Conservation (phyloP, 192 early-diverging fungal species). For the Backusella mclennaniae region DNA sequence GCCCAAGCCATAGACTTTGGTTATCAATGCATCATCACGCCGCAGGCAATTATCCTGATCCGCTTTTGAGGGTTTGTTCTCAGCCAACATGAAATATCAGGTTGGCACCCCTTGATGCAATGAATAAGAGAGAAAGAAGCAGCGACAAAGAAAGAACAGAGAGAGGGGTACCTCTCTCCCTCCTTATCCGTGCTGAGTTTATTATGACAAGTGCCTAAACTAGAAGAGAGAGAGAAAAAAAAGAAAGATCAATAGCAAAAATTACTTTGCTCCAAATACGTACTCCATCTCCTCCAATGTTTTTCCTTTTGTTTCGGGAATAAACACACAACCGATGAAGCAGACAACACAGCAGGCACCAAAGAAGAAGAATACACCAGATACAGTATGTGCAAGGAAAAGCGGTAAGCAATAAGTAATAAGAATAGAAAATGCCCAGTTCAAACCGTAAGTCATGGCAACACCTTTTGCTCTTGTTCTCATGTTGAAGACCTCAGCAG, state of each 20-base stretch:
- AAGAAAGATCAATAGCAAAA: not conserved
- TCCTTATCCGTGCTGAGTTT: not conserved
- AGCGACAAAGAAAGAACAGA: too few relatives aligned
- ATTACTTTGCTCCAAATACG: conserved; percentile 49
- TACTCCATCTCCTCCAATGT: conserved; percentile 89
- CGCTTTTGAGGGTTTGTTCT: not conserved
- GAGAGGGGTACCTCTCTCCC: not conserved
- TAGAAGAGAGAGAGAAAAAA: not conserved
- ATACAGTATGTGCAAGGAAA: conserved; percentile 37
- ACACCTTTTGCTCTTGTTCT: conserved; percentile 35
- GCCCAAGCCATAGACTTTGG: not conserved
- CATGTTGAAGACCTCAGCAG: conserved; percentile 35
- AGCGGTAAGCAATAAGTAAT: conserved; percentile 37
- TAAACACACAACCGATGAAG: conserved; percentile 55
- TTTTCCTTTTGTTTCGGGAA: conserved; percentile 81
- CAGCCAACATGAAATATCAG: not conserved
- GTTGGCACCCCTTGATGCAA: conserved; percentile 1
- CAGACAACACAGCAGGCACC: conserved; percentile 34
- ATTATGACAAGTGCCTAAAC: not conserved
- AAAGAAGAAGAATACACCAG: conserved; percentile 38
- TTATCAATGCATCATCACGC: conserved; percentile 4
- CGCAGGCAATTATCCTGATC: conserved; percentile 9
- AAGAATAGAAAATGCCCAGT: conserved; percentile 37
- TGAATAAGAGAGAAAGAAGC: not conserved
- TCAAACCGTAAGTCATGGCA: conserved; percentile 31